These are phyloP conservation scores for Isabelozyma heimii DNA, from an alignment of 805 yeast genomes.

Conservation along the genomic window DNA sequence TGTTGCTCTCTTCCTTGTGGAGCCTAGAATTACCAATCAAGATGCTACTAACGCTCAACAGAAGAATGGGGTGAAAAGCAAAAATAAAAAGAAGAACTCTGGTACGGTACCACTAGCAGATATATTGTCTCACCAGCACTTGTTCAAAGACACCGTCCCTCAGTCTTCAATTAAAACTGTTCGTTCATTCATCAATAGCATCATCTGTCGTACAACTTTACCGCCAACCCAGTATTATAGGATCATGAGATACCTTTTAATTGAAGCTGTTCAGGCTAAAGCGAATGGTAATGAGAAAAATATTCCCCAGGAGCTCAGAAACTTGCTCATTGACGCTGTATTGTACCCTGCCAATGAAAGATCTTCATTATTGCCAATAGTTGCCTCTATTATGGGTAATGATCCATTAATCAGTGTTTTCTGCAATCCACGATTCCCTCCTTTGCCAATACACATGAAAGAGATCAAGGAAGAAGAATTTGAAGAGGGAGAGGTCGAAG, in stretches of 20 bases:
- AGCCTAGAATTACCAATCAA: constrained; percentile 25
- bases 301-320: constrained; percentile 31
- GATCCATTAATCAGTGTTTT: constrained; percentile 57
- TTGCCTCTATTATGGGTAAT: constrained; percentile 47
- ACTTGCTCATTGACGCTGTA: constrained; percentile 51
- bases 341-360: constrained; percentile 67
- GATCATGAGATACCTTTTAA: constrained; percentile 40
- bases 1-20: constrained; percentile 43
- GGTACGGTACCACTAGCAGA: constrained; percentile 59
- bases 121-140: constrained; percentile 60
- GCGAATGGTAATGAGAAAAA: constrained; percentile 8
- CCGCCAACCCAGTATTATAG: constrained; percentile 64
- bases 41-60: background rate
- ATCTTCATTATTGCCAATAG: constrained; percentile 70
- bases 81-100: constrained; percentile 41
- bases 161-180: constrained; percentile 28
- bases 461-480: constrained; percentile 35
- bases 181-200: constrained; percentile 45
- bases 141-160: constrained; percentile 47
- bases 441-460: constrained; percentile 25
- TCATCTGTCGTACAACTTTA: constrained; percentile 49
- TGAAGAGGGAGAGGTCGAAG: constrained; percentile 34
- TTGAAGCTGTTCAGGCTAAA: constrained; percentile 33
- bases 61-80: constrained; percentile 12
- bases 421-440: constrained; percentile 76